Evolutionary conservation across 2,329 filamentous ascomycete genomes (phyloP), one percentile per base, ranked within the genome.

Genomic region (Beauveria pseudobassiana): DNA sequence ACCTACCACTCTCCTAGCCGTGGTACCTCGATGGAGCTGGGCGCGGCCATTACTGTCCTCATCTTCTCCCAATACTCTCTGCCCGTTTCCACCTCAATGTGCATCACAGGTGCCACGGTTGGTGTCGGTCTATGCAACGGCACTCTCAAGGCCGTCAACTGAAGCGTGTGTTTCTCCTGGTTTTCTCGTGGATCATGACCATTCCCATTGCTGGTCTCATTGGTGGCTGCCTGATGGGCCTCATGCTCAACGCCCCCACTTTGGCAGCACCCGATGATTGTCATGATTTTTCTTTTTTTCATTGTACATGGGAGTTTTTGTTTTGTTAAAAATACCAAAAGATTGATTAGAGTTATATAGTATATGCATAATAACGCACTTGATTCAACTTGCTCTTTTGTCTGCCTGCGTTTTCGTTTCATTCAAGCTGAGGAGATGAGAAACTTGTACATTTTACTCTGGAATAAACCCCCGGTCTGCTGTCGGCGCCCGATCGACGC

Each of bases 111-210:
- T 60, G 88, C 89, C 28, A 91, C 88, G 0, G 86, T 91, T 50
- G 89, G 89, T 63, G 89, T 92, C 54, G 88, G 87, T 70, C 84
- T 92, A 22, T 91, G 87, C 80, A 91, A 91, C 71, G 87, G 88
- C 40, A 86, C 82, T 30, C 65, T 84, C 63, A 87, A 85, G 76
- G 88, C 89, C 1, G 85, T 92, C 68, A 92, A 92, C 81, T 92
- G 81, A 84, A 90, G 75, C 85, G 87, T 71, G 86, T 92, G 10
- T 82, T 80, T 48, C 82, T 90, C 8, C 72, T 92, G 63, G 67
- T 88, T 56, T 74, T 89, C 61, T 85, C 84, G 0, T 92, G 89
- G 75, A 68, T 77, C 68, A 73, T 76, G 73, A 78, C 76, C 30
- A 75, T 78, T 53, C 76, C 76, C 51, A 70, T 78, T 59, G 76